These are phyloP conservation scores for Eucalyptus pauciflora DNA, from an alignment of 345 rosid species.

Conservation along the genomic window DNA sequence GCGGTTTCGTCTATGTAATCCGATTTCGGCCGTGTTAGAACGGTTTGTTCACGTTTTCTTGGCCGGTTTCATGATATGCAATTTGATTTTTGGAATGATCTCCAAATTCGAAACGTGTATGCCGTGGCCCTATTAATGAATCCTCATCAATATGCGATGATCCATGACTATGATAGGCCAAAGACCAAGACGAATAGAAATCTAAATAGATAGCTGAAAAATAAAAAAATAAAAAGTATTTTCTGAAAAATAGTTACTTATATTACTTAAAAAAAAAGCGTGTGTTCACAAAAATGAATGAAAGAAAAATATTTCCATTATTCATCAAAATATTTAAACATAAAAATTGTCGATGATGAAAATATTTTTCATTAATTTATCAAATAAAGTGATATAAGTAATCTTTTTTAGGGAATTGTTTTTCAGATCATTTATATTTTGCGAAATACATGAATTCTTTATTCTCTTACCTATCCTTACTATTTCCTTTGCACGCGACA, in stretches of 20 bases:
- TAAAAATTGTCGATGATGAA: background rate
- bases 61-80: background rate
- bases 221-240: too few species aligned
- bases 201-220: background rate
- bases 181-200: background rate
- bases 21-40: background rate
- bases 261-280: background rate
- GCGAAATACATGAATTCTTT: background rate
- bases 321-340: background rate
- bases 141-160: background rate
- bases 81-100: background rate
- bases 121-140: background rate
- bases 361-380: background rate
- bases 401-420: background rate
- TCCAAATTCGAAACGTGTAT: background rate
- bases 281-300: background rate
- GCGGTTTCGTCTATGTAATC: background rate
- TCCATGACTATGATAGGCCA: background rate
- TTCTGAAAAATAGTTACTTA: background rate
- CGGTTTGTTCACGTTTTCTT: background rate
- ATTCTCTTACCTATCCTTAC: background rate
- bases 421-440: background rate
- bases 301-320: background rate
- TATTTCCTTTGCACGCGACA: background rate
- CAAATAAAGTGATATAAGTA: background rate